phyloP scores from a whole-genome alignment of 345 rosid species.

The Lumnitzera littorea region DNA sequence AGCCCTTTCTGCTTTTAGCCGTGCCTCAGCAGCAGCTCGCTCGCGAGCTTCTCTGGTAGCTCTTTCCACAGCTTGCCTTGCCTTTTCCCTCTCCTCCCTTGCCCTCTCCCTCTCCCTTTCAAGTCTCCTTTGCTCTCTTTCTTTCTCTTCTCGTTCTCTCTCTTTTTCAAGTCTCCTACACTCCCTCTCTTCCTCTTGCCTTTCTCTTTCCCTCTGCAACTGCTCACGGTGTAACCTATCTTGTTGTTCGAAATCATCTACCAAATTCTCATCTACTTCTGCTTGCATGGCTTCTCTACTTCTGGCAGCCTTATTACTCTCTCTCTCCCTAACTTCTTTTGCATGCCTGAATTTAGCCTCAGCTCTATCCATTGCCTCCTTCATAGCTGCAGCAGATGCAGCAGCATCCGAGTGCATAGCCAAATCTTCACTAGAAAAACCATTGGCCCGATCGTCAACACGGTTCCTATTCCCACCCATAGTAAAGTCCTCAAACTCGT shows the following conservation, averaged over 20 bases:
- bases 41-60: conserved; percentile 82
- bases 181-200: conserved; percentile 56
- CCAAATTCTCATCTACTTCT: conserved; percentile 38
- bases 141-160: conserved; percentile 65
- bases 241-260: conserved; percentile 33
- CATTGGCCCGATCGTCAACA: conserved; percentile 37
- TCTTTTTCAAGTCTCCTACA: conserved; percentile 49
- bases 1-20: conserved; percentile 73
- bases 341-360: conserved; percentile 90
- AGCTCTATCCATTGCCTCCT: conserved; percentile 97
- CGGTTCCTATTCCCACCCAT: conserved; percentile 34
- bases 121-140: conserved; percentile 52
- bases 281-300: conserved; percentile 47
- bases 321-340: conserved; percentile 78
- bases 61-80: conserved; percentile 91
- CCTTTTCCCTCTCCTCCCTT: conserved; percentile 70
- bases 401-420: conserved; percentile 63
- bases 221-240: conserved; percentile 32
- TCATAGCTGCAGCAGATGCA: conserved; percentile 94
- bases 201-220: conserved; percentile 17
- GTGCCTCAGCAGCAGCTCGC: conserved; percentile 89
- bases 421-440: conserved; percentile 43
- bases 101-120: conserved; percentile 62
- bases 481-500: conserved; percentile 74
- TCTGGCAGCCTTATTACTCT: conserved; percentile 58